phyloP scores from a whole-genome alignment of 441 rosid genomes.

The Erodium chrysanthum region DNA sequence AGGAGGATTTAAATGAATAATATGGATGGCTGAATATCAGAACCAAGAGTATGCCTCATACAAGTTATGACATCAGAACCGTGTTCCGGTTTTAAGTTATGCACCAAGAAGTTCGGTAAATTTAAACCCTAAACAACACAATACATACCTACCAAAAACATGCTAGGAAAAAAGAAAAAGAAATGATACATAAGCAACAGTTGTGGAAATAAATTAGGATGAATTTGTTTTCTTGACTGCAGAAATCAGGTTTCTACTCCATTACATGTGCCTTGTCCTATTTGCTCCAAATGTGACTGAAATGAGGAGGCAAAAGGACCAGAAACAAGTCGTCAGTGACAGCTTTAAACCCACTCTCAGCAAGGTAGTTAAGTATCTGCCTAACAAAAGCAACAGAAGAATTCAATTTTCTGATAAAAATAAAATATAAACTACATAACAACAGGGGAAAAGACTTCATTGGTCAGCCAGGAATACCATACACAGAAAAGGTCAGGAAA shows the following conservation, averaged over 20 bases:
- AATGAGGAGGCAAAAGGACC: background rate
- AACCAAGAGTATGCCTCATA: too few relatives aligned
- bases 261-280: background rate
- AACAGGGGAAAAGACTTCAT: background rate
- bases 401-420: background rate
- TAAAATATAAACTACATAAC: background rate
- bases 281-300: background rate
- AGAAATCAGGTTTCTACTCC: background rate
- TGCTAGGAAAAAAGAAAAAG: background rate
- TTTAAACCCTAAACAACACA: too few relatives aligned
- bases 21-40: too few relatives aligned
- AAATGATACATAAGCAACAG: background rate
- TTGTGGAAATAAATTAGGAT: background rate
- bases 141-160: too few relatives aligned
- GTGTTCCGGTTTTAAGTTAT: too few relatives aligned
- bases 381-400: background rate
- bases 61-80: too few relatives aligned
- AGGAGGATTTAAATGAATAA: too few relatives aligned
- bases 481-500: background rate
- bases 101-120: too few relatives aligned
- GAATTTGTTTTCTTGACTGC: background rate
- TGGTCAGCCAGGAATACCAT: background rate
- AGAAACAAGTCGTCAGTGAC: background rate
- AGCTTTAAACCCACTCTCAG: background rate
- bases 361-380: constrained; percentile 4